Base-by-base conservation (phyloP, 2,329 filamentous ascomycete genomes). In the Macroventuria anomochaeta region DNA sequence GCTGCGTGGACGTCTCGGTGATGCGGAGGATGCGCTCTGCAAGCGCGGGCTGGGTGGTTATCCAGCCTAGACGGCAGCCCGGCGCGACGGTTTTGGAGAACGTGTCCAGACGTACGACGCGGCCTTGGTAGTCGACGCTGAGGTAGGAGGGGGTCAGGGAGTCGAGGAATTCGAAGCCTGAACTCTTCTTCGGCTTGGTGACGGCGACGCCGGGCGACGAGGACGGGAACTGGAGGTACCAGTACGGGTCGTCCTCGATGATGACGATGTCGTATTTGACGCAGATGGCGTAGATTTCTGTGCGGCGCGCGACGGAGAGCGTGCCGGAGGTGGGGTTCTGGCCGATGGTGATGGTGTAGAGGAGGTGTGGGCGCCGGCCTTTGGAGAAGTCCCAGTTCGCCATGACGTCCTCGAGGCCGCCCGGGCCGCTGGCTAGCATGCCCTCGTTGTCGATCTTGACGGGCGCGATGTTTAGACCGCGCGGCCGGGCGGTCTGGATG, bases 21-120 rank as follows among this genome's bases (percentile, higher is more conserved):
- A 96, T 88, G 49, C 88, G 88, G 13, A 81, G 70, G 23, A 95
- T 78, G 6, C 89, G 85, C 73, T 96, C 90, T 39, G 92, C 81
- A 40, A 97, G 78, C 0, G 79, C 85, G 1, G 92, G 91, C 68
- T 96, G 89, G 0, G 89, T 88, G 0, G 93, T 96, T 61, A 96
- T 87, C 91, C 92, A 97, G 33, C 93, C 93, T 1, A 97, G 79
- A 25, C 93, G 87, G 69, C 91, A 96, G 2, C 93, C 93, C 0
- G 93, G 93, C 0, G 92, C 92, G 15, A 96, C 84, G 0, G 91
- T 96, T 77, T 97, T 97, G 68, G 90, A 95, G 74, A 97, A 97
- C 1, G 93, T 96, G 73, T 97, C 93, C 3, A 97, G 82, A 39
- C 93, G 88, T 53, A 97, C 83, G 34, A 97, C 93, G 29, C 93